Evolutionary conservation across 192 early-diverging fungal genomes (phyloP), one percentile per base, ranked within the genome.

Genomic region (Podila minutissima): DNA sequence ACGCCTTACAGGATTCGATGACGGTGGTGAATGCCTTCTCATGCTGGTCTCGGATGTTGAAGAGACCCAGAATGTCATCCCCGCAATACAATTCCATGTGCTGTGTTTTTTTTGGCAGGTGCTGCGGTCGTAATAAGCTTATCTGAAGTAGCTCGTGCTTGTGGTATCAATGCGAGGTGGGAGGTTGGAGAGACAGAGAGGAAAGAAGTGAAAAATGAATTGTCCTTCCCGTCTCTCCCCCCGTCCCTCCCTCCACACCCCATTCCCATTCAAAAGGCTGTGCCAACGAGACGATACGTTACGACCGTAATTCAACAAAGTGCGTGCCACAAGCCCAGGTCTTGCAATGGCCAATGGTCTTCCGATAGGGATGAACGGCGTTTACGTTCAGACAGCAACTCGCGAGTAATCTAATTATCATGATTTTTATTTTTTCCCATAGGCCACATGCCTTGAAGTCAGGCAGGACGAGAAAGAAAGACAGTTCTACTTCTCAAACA

Each of bases 1-100:
- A 57, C n/a, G 29, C 69, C 83, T 82, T 85, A 88, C 86, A 84
- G 41, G 85, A 77, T 55, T 86, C 83, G 38, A 88, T 83, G 69
- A 88, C 82, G 35, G 70, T 65, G 13, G 74, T 84, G 64, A 84
- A 86, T 66, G 84, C 75, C 48, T 86, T 79, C 66, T 88, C 86
- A 60, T 83, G 74, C 37, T 71, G 72, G 69, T 88, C 84, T 55
- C 86, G 78, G 22, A 75, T 64, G 20, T 74, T 51, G n/a, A 88
- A 74, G 20, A 74, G 82, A 33, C 70, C 55, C 7, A 88, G 71
- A 60, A 88, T 73, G 60, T 85, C 75, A 7, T 62, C 48, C 53
- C 83, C 81, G 71, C 75, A 85, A 13, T 72, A 62, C 32, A 67
- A 66, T 7, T n/a, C 20, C n/a, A 26, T 55, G 53, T 55, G 51